Percentiles rank a stretch among this genome's conserved stretches.
Evolutionary conservation across 495 filamentous ascomycete species (phyloP).

Genomic region (Xylaria curta): DNA sequence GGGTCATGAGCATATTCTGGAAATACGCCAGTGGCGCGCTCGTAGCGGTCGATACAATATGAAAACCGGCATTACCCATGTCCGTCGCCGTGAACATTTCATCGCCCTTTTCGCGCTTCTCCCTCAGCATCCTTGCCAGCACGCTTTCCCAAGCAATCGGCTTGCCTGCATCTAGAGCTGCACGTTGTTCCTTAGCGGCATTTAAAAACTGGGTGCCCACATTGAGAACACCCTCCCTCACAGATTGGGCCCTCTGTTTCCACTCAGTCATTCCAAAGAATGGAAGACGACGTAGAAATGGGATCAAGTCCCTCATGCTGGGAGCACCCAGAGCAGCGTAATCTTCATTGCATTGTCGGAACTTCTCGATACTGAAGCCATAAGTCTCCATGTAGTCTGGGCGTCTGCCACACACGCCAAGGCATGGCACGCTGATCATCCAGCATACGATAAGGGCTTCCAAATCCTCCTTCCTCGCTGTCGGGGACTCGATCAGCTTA

Average conservation of each 20-base stretch:
- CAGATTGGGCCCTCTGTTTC: neutral
- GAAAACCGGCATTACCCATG: neutral
- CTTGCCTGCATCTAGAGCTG: neutral
- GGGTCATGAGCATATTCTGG: neutral
- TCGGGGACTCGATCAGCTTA: neutral
- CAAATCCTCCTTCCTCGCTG: neutral
- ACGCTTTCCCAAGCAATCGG: neutral
- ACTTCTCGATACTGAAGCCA: neutral
- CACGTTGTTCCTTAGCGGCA: neutral
- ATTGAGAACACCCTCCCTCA: neutral
- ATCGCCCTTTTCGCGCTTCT: neutral
- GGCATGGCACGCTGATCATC: neutral
- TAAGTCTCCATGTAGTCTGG: neutral
- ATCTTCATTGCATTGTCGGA: neutral
- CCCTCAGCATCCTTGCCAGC: neutral
- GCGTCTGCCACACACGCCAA: neutral
- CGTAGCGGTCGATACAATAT: neutral
- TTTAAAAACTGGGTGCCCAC: neutral
- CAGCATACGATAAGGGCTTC: neutral
- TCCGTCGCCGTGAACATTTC: neutral
- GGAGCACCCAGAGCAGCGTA: neutral
- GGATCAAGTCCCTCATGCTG: neutral
- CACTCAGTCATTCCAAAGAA: neutral
- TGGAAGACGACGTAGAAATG: neutral
- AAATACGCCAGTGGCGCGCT: neutral